Evolutionary conservation across 2,329 filamentous ascomycete species (phyloP).

Genomic region (Beauveria sp.): DNA sequence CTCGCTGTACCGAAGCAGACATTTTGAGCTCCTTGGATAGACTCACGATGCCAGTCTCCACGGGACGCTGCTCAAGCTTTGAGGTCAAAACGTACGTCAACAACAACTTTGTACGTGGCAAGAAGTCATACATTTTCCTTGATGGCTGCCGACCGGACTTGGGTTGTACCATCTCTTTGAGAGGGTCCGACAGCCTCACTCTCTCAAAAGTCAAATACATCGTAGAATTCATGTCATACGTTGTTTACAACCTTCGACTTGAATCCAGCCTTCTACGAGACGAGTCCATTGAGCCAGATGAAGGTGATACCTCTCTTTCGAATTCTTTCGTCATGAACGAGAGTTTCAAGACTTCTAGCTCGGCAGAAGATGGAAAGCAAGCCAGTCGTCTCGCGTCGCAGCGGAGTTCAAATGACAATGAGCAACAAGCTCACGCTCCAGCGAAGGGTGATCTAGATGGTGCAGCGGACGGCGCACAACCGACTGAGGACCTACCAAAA

Average conservation of each 20-base stretch:
- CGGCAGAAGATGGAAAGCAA: slow-evolving; percentile 21
- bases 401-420: slow-evolving; percentile 29
- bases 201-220: slow-evolving; percentile 81
- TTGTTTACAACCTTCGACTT: slow-evolving; percentile 93
- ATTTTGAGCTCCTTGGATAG: slow-evolving; percentile 95
- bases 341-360: slow-evolving; percentile 27
- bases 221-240: slow-evolving; percentile 98
- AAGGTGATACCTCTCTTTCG: slow-evolving; percentile 37
- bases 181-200: slow-evolving; percentile 65
- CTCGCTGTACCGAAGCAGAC: slow-evolving; percentile 81
- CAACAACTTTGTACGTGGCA: slow-evolving; percentile 61
- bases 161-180: slow-evolving; percentile 87
- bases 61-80: slow-evolving; percentile 77
- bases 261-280: slow-evolving; percentile 93
- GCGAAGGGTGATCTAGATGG: slow-evolving; percentile 20
- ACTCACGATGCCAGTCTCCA: slow-evolving; percentile 62
- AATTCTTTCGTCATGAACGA: slow-evolving; percentile 35
- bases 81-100: slow-evolving; percentile 95
- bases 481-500: slow-evolving; percentile 20
- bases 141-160: slow-evolving; percentile 84
- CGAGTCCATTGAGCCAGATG: slow-evolving; percentile 74
- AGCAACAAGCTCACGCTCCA: slow-evolving; percentile 27
- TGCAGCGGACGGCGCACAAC: slow-evolving; percentile 21
- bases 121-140: slow-evolving; percentile 93
- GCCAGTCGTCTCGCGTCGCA: slow-evolving; percentile 20